These are phyloP conservation scores for Mortierella sp. DNA, from an alignment of 371 early-diverging fungal species.

Conservation along the genomic window DNA sequence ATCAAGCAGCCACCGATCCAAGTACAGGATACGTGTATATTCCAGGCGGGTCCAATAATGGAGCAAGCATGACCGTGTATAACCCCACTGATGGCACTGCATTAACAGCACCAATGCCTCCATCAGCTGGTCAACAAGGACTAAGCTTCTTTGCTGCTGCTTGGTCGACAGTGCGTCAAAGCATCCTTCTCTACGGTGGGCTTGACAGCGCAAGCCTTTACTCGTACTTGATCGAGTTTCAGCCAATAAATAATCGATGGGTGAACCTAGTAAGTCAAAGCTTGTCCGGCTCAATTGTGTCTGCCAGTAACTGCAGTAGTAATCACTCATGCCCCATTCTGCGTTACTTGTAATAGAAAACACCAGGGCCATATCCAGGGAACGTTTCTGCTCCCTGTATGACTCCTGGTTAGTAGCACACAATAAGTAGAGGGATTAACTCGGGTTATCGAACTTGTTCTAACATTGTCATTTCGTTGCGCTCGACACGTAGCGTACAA, in stretches of 20 bases:
- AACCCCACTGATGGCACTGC: not conserved
- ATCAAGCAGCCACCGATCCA: constrained; percentile 1
- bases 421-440: not conserved
- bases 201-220: too few relatives aligned
- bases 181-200: constrained; percentile 9
- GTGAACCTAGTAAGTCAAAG: too few relatives aligned
- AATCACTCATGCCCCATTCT: too few relatives aligned
- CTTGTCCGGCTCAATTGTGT: too few relatives aligned
- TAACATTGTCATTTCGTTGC: not conserved
- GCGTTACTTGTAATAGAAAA: not conserved
- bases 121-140: not conserved
- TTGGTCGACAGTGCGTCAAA: constrained; percentile 2
- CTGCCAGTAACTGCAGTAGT: too few relatives aligned
- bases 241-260: too few relatives aligned
- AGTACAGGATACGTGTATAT: not conserved
- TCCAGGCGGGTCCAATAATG: not conserved
- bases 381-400: not conserved
- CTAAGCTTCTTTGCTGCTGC: not conserved
- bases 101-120: not conserved
- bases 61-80: not conserved
- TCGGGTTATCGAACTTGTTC: not conserved
- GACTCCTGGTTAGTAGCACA: not conserved
- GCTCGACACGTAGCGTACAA: not conserved
- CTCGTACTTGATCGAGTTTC: too few relatives aligned
- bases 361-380: constrained; percentile 7